Evolutionary conservation across 768 basidiomycete species (phyloP).

Genomic region (Pisolithus tinctorius): DNA sequence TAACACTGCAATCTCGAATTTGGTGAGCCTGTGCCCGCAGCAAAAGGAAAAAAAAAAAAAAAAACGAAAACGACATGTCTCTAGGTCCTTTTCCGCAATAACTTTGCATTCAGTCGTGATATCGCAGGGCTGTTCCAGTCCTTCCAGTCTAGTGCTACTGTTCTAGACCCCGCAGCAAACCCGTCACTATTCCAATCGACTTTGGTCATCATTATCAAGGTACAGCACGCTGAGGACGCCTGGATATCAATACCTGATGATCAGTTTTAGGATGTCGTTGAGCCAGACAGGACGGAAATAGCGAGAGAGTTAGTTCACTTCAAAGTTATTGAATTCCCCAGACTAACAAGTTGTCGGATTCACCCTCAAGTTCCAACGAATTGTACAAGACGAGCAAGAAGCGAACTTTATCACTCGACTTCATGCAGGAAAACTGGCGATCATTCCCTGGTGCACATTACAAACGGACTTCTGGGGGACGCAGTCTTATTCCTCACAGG

Average conservation of each 20-base stretch:
- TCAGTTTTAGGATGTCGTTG: conserved; percentile 43
- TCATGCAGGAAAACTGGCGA: conserved; percentile 42
- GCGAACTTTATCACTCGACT: conserved; percentile 51
- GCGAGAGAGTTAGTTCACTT: conserved; percentile 38
- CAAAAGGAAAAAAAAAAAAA: not conserved
- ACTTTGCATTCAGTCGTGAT: conserved; percentile 49
- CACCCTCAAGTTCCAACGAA: conserved; percentile 43
- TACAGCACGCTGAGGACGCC: conserved; percentile 1
- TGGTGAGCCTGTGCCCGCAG: conserved; percentile 29
- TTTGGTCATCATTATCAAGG: conserved; percentile 53
- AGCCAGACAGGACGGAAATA: conserved; percentile 48
- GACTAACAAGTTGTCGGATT: conserved; percentile 29
- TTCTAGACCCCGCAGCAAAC: conserved; percentile 47
- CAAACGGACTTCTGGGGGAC: not conserved
- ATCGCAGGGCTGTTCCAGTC: conserved; percentile 51
- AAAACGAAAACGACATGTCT: no score
- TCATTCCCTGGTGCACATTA: conserved; percentile 42
- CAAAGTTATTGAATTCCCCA: not conserved
- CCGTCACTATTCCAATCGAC: conserved; percentile 48
- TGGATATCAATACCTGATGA: not conserved
- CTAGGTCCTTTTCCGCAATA: conserved; percentile 53
- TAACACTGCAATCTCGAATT: conserved; percentile 59
- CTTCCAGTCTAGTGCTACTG: conserved; percentile 44
- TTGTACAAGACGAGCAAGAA: conserved; percentile 48
- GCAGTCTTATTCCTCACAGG: not conserved